Percentiles rank a stretch among this genome's conserved stretches.
phyloP scores from a whole-genome alignment of 371 early-diverging fungal genomes.

The Lichtheimia corymbifera region DNA sequence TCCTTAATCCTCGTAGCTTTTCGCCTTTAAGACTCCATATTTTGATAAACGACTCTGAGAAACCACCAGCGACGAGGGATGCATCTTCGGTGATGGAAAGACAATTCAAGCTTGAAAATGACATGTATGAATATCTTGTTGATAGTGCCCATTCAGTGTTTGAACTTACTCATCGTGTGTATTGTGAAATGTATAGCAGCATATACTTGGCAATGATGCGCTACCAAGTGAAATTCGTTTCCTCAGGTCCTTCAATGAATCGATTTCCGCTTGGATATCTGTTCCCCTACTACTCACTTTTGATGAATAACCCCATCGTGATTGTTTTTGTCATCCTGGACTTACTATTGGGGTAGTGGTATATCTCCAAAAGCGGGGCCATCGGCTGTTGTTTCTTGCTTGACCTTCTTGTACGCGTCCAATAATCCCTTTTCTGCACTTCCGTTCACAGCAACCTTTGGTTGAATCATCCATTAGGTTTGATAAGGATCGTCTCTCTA shows the following conservation, averaged over 20 bases:
- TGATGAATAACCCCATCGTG: conserved; percentile 9
- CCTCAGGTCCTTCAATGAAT: conserved; percentile 81
- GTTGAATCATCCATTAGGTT: background rate
- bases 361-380: conserved; percentile 47
- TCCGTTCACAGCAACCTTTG: conserved; percentile 16
- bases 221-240: conserved; percentile 78
- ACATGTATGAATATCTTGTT: background rate
- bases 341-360: conserved; percentile 77
- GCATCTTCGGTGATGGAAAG: conserved; percentile 77
- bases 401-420: conserved; percentile 45
- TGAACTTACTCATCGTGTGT: conserved; percentile 74
- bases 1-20: conserved; percentile 59
- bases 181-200: conserved; percentile 98
- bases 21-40: conserved; percentile 84
- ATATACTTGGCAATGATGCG: conserved; percentile 88
- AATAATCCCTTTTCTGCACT: conserved; percentile 22
- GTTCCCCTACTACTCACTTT: conserved; percentile 52
- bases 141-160: background rate
- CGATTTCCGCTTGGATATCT: conserved; percentile 77
- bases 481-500: background rate
- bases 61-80: conserved; percentile 82
- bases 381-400: conserved; percentile 38
- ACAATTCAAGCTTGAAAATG: conserved; percentile 65
- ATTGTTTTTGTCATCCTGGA: background rate
- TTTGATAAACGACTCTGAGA: conserved; percentile 88